These are phyloP conservation scores for Globisporangium spiculum DNA, from an alignment of 352 stramenopile genomes.

Conservation along the genomic window DNA sequence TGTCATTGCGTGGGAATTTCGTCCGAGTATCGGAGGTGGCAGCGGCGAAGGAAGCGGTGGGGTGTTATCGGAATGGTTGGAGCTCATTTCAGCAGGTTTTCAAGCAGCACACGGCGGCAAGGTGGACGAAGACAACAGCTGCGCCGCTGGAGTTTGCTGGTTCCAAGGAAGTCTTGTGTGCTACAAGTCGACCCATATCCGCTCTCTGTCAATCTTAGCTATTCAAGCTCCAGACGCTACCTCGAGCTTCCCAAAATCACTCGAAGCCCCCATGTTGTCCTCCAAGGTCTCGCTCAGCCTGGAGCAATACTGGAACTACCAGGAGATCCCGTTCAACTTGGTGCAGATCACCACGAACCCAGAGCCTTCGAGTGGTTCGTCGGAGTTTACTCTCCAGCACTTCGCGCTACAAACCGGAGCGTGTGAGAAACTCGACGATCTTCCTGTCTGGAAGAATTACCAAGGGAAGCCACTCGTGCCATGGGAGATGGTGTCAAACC, in stretches of 20 bases:
- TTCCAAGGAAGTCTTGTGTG: constrained; percentile 6
- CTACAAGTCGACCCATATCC: constrained; percentile 14
- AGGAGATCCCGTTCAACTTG: constrained; percentile 38
- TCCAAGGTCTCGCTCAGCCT: constrained; percentile 40
- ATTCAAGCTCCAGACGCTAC: not conserved
- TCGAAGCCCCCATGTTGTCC: constrained; percentile 18
- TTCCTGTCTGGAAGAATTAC: constrained; percentile 60
- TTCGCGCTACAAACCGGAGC: constrained; percentile 48
- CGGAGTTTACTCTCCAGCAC: constrained; percentile 44
- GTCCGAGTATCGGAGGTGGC: constrained; percentile 23
- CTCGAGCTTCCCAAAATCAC: not conserved
- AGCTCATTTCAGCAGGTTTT: constrained; percentile 8
- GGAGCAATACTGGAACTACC: constrained; percentile 69
- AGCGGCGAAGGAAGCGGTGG: constrained; percentile 25
- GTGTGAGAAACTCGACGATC: constrained; percentile 40
- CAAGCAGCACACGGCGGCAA: not conserved
- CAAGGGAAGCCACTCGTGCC: constrained; percentile 43
- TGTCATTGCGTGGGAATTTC: constrained; percentile 17
- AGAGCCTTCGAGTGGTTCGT: constrained; percentile 6
- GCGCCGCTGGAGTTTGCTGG: constrained; percentile 14
- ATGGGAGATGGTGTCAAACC: constrained; percentile 42
- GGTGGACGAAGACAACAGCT: constrained; percentile 10
- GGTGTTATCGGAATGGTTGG: constrained; percentile 21
- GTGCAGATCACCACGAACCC: constrained; percentile 37
- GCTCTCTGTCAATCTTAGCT: constrained; percentile 13